phyloP scores from a whole-genome alignment of 2,329 filamentous ascomycete genomes.

The Rhinocladiella mackenziei region DNA sequence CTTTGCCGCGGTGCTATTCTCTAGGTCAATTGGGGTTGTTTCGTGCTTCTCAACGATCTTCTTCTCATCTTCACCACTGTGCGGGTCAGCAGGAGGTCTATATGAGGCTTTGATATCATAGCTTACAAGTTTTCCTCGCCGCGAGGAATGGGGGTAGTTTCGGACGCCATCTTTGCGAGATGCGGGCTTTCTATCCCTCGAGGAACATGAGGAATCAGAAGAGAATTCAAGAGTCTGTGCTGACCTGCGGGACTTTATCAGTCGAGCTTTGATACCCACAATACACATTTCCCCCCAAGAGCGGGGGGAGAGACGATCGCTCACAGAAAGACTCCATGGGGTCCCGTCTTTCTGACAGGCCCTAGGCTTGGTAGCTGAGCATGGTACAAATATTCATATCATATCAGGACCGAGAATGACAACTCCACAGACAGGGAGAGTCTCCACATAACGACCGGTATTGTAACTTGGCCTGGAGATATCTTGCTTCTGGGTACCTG shows the following conservation, averaged over 20 bases:
- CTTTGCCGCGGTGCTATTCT: slow-evolving; percentile 17
- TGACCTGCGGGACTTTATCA: no score
- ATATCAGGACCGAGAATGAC: no score
- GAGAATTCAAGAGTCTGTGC: no score
- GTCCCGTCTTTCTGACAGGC: no score
- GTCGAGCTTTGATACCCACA: no score
- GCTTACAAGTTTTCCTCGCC: slow-evolving; percentile 9
- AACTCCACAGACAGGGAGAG: not conserved
- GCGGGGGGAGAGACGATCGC: no score
- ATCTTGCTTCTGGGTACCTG: not conserved
- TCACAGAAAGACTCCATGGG: no score
- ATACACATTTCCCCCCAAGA: no score
- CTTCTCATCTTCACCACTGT: slow-evolving; percentile 17
- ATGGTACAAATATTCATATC: no score
- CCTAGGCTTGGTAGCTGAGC: no score
- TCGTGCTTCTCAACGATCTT: slow-evolving; percentile 14
- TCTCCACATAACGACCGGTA: not conserved
- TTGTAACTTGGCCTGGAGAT: not conserved
- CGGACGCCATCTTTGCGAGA: slow-evolving; percentile 11
- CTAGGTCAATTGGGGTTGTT: slow-evolving; percentile 10
- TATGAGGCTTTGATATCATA: not conserved
- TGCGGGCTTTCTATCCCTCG: not conserved
- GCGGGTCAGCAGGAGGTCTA: not conserved
- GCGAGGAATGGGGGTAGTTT: slow-evolving; percentile 7
- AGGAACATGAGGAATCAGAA: not conserved